Conservation (phyloP, 495 filamentous ascomycete genomes). For the Halenospora varia region DNA sequence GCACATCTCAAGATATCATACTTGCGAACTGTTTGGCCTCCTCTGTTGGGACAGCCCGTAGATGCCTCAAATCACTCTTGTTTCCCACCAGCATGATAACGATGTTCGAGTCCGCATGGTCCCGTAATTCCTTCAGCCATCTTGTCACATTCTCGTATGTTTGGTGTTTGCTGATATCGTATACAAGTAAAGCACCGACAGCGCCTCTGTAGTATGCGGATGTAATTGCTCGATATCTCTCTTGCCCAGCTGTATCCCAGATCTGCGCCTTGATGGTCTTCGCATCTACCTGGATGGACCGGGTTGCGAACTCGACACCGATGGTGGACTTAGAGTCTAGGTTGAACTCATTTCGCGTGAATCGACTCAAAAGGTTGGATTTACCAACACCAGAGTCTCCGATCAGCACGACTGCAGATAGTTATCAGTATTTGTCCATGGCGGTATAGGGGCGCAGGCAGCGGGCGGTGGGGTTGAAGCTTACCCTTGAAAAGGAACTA, state of each 20-base stretch:
- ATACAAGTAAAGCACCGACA: conserved; percentile 95
- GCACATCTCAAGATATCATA: conserved; percentile 40
- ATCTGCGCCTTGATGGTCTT: conserved; percentile 99
- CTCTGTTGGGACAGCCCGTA: conserved; percentile 95
- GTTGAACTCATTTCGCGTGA: conserved; percentile 99
- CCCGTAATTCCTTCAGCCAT: conserved; percentile 98
- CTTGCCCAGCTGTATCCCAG: conserved; percentile 99
- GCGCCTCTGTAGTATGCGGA: conserved; percentile 98
- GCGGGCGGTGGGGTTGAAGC: conserved; percentile 22
- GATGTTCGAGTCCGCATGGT: conserved; percentile 98
- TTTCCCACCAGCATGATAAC: conserved; percentile 99
- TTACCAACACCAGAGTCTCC: conserved; percentile 99
- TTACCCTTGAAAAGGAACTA: conserved; percentile 99
- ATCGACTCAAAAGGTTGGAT: conserved; percentile 98
- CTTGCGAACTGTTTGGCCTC: conserved; percentile 98
- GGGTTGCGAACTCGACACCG: conserved; percentile 98
- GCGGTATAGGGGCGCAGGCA: conserved; percentile 21
- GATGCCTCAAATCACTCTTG: conserved; percentile 99
- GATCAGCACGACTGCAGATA: conserved; percentile 81
- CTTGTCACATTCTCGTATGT: conserved; percentile 98
- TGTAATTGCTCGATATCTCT: conserved; percentile 98
- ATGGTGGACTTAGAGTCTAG: conserved; percentile 99
- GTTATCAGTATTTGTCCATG: background rate
- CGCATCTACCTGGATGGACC: conserved; percentile 96
- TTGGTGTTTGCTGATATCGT: conserved; percentile 99